phyloP scores from a whole-genome alignment of 306 rosid genomes.

The Quercus ilex region DNA sequence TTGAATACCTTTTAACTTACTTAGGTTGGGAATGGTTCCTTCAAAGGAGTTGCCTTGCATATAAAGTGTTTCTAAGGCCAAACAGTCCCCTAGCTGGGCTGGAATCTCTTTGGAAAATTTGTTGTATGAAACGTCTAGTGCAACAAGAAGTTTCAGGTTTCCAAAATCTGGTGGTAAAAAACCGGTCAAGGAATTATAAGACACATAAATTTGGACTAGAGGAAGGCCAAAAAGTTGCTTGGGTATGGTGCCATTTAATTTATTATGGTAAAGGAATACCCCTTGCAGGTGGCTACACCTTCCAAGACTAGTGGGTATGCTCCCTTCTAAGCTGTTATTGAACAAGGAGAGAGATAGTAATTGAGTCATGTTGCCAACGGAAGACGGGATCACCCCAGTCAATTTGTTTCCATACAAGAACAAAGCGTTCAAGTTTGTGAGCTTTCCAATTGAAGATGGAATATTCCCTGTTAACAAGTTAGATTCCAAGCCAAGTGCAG shows the following conservation, averaged over 20 bases:
- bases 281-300: too few relatives aligned
- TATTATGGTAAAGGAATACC: too few relatives aligned
- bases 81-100: not conserved
- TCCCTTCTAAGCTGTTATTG: not conserved
- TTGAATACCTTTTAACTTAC: not conserved
- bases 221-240: too few relatives aligned
- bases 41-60: not conserved
- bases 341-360: not conserved
- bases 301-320: too few relatives aligned
- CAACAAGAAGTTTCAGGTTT: too few relatives aligned
- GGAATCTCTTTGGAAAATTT: too few relatives aligned
- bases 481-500: not conserved
- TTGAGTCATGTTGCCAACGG: not conserved
- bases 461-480: not conserved
- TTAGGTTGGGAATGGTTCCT: not conserved
- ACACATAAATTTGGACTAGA: too few relatives aligned
- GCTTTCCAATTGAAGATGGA: not conserved
- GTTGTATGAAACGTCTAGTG: too few relatives aligned
- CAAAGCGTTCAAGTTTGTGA: not conserved
- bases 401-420: not conserved
- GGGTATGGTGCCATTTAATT: too few relatives aligned
- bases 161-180: too few relatives aligned
- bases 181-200: too few relatives aligned
- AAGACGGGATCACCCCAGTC: not conserved
- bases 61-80: not conserved